Conservation (phyloP, 192 early-diverging fungal genomes). For the Anaeromyces robustus region DNA sequence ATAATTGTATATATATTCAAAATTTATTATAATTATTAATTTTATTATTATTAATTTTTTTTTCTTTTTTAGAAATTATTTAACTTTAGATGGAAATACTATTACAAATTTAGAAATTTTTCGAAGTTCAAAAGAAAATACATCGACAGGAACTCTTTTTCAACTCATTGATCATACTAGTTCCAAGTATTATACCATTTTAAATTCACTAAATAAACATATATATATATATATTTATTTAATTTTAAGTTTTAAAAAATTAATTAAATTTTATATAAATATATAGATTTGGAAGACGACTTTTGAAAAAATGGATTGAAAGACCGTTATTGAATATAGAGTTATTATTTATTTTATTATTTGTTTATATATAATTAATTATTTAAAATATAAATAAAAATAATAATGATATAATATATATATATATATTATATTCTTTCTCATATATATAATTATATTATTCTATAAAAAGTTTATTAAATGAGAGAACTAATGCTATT, state of each 20-base stretch:
- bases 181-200: conserved; percentile 9
- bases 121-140: not conserved
- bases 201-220: not conserved
- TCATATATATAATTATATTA: not conserved
- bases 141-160: conserved; percentile 28
- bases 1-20: too few species aligned
- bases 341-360: not conserved
- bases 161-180: conserved; percentile 47
- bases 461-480: conserved; percentile 11
- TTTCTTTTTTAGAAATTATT: not conserved
- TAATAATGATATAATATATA: too few species aligned
- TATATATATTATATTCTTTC: too few species aligned
- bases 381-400: too few species aligned
- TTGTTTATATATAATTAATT: not conserved
- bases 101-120: not conserved
- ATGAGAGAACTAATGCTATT: conserved; percentile 40
- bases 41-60: too few species aligned
- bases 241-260: too few species aligned
- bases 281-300: conserved; percentile 35
- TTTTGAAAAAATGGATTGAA: conserved; percentile 53
- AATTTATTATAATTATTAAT: too few species aligned
- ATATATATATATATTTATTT: not conserved
- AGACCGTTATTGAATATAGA: conserved; percentile 38
- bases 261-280: too few species aligned
- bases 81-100: not conserved